Conservation (phyloP, 331 rosid genomes). For the Erythrophleum ivorense region DNA sequence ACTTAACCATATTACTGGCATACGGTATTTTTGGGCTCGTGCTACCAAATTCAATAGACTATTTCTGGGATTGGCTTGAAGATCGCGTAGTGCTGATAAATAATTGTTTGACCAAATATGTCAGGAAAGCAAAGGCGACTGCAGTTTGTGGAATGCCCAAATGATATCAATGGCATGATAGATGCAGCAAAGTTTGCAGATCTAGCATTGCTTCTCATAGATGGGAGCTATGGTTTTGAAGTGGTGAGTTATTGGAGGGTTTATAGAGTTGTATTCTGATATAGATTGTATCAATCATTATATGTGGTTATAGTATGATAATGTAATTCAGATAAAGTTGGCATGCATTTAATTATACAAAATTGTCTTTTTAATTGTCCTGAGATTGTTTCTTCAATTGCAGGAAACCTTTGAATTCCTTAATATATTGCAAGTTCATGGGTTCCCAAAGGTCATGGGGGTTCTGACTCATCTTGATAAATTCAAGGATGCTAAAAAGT, state of each 20-base stretch:
- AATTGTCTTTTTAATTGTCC: slow-evolving; percentile 18
- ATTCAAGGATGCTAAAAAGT: slow-evolving; percentile 82
- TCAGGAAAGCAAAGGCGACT: slow-evolving; percentile 90
- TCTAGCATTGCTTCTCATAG: slow-evolving; percentile 89
- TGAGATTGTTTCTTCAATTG: slow-evolving; percentile 24
- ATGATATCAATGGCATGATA: slow-evolving; percentile 92
- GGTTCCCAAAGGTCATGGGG: slow-evolving; percentile 96
- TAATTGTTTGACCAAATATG: slow-evolving; percentile 31
- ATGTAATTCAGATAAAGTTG: not conserved
- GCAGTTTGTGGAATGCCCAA: slow-evolving; percentile 94
- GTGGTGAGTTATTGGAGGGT: slow-evolving; percentile 66
- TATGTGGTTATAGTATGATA: not conserved
- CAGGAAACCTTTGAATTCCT: slow-evolving; percentile 99
- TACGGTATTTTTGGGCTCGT: not conserved
- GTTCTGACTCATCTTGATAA: slow-evolving; percentile 95
- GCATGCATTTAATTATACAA: not conserved
- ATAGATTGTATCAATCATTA: not conserved
- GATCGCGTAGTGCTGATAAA: not conserved
- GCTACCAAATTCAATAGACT: not conserved
- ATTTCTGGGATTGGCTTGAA: not conserved
- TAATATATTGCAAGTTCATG: slow-evolving; percentile 88
- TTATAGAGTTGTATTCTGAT: not conserved
- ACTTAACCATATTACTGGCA: not conserved
- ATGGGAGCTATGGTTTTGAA: slow-evolving; percentile 92
- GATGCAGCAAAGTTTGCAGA: slow-evolving; percentile 94